Evolutionary conservation across 2,329 filamentous ascomycete genomes (phyloP).

Genomic region (Microsporum canis): DNA sequence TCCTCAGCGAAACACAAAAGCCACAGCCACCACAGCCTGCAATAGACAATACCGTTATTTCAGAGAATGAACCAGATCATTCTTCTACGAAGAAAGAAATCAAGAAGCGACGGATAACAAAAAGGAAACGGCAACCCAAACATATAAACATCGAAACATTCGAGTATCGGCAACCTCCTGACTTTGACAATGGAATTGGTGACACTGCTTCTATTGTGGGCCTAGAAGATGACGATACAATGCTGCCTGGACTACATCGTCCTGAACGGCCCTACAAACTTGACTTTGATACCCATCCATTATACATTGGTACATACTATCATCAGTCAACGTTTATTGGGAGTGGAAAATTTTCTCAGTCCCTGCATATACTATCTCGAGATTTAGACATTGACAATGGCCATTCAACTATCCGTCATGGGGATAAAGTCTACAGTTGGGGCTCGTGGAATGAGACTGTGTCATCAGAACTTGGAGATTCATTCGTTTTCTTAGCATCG

Average conservation of each 20-base stretch:
- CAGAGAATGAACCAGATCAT: not conserved
- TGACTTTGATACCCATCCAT: slow-evolving; percentile 42
- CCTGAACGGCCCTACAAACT: slow-evolving; percentile 41
- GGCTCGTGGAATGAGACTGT: slow-evolving; percentile 47
- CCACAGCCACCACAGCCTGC: not conserved
- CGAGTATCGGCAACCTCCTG: slow-evolving; percentile 36
- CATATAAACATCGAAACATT: slow-evolving; percentile 38
- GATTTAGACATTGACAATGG: slow-evolving; percentile 36
- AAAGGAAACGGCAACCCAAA: slow-evolving; percentile 32
- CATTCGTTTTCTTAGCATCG: slow-evolving; percentile 26
- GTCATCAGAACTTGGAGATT: slow-evolving; percentile 34
- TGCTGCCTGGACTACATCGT: slow-evolving; percentile 35
- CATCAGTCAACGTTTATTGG: slow-evolving; percentile 47
- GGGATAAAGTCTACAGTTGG: slow-evolving; percentile 34
- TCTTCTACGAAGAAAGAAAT: not conserved
- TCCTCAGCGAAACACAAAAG: slow-evolving; percentile 17
- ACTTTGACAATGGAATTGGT: slow-evolving; percentile 11
- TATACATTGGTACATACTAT: slow-evolving; percentile 44
- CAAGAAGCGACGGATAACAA: slow-evolving; percentile 2
- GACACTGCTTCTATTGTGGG: slow-evolving; percentile 7
- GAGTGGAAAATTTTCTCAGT: slow-evolving; percentile 42
- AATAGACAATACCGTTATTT: not conserved
- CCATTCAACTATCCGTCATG: slow-evolving; percentile 28
- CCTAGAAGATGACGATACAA: not conserved
- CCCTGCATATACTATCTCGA: slow-evolving; percentile 31